A percentile compares a stretch with the other conserved stretches of the same genome.
Evolutionary conservation across 257 asterid species (phyloP).

Genomic region (Mitragyna speciosa): DNA sequence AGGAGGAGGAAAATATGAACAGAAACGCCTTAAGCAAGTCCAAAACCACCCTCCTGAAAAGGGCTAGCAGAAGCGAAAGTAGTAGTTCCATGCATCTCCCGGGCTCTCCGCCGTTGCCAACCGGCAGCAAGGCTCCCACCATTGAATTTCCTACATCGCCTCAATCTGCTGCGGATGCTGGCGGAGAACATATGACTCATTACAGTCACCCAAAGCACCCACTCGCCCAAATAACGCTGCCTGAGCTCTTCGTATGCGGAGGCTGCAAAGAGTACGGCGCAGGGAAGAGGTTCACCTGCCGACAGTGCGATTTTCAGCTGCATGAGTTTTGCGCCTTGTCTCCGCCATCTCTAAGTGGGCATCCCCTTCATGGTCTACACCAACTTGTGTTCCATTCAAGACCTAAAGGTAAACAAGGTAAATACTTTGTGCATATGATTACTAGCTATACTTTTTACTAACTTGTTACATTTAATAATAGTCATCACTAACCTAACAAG

Average conservation of each 20-base stretch:
- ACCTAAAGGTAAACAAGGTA: slow-evolving; percentile 55
- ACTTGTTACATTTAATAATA: too few relatives aligned
- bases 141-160: slow-evolving; percentile 60
- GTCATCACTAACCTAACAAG: too few relatives aligned
- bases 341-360: slow-evolving; percentile 52
- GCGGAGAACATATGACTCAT: slow-evolving; percentile 35
- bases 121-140: not conserved
- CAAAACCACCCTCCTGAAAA: not conserved
- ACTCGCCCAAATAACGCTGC: slow-evolving; percentile 35
- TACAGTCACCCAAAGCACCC: slow-evolving; percentile 68
- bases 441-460: too few relatives aligned
- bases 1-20: too few relatives aligned
- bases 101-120: not conserved
- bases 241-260: slow-evolving; percentile 55
- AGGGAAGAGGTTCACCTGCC: slow-evolving; percentile 66
- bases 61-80: not conserved
- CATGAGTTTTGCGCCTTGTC: slow-evolving; percentile 68
- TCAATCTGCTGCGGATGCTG: slow-evolving; percentile 30
- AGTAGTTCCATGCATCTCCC: not conserved
- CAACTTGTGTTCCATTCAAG: slow-evolving; percentile 67
- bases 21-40: too few relatives aligned
- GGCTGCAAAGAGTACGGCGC: slow-evolving; percentile 87
- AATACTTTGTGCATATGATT: too few relatives aligned
- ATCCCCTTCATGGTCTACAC: slow-evolving; percentile 84
- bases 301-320: slow-evolving; percentile 73